Base-by-base conservation (phyloP, 345 rosid genomes). In the Hibiscus tridactylites region DNA sequence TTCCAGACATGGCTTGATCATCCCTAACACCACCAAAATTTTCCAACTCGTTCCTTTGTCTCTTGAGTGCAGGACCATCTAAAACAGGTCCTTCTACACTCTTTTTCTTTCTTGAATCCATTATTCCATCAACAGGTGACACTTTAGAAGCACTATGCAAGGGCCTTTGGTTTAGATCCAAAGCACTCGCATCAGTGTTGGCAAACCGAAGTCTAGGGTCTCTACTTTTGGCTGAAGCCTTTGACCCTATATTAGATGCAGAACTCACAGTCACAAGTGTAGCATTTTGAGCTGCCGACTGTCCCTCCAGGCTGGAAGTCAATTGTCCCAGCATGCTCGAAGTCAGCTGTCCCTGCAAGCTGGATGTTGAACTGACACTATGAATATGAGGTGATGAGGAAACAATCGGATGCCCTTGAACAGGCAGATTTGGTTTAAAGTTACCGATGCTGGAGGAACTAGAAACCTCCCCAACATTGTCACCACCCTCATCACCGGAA, bases 201-300 rank as follows among this genome's bases (percentile, higher is more conserved):
- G 65, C 81, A 82, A 81, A 84, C 73, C 94, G 83, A 81, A 92
- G 91, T 79, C 99, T 89, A 37, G 99, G 99, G 75, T 95, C 99
- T 79, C 98, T 84, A 83, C 90, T 87, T 84, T 82, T 92, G 74
- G 82, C 82, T 47, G 92, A 78, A 69, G 87, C 61, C 81, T 86
- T 95, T 21, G 66, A 73, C 3, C 78, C 71, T 71, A 79, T 78
- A 59, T 77, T 80, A 81, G 85, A 42, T 26, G 58, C 76, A 70
- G 84, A 75, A 77, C 68, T 72, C 29, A 73, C 7, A 8, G 78
- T 72, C 42, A 73, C 13, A 15, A 78, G 66, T n/a, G 78, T 75
- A 67, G 69, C 72, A 78, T 70, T 73, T 70, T 65, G 78, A 61
- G 85, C 35, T 58, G 79, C 60, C 61, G 70, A 28, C 39, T 28